Base-by-base conservation (phyloP, 495 filamentous ascomycete species). In the Penicillium samsonianum region DNA sequence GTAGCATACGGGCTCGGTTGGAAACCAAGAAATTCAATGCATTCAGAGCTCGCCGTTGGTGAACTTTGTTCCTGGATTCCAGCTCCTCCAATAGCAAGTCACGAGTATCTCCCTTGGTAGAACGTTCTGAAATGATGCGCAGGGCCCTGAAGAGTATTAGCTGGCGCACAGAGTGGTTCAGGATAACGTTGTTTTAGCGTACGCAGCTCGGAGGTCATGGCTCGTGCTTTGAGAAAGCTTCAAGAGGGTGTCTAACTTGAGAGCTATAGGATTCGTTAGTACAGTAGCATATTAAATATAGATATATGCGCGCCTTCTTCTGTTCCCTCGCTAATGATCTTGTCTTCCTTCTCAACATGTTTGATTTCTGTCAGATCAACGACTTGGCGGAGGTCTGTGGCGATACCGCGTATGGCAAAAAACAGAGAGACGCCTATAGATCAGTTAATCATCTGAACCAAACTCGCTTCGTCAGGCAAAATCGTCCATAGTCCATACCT, bases 131-230 rank as follows among this genome's bases (percentile, higher is more conserved):
- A 26, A 83, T 76, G 1, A 83, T 81, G 14, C 76, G 78, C 38
- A 80, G 58, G 28, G 79, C 75, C 41, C 79, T 81, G 30, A 12
- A 11, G 19, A 40, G 20, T 17, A 33, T 69, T 61, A 69, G 58
- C 49, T 12, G 17, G 25, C 22, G 20, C 17, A 17, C 7, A n/a
- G 23, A 16, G 49, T 14, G 14, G 11, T 20, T 46, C 4, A 30
- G 42, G 22, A 41, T 17, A 1, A 16, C 12, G 53, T 25, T 31
- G 30, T 44, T 11, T 19, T 46, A n/a, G 53, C 79, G 51, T 80
- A 82, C 80, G 79, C 77, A 53, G 75, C 69, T 61, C 78, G 74
- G 50, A 82, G 78, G 51, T 81, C 76, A 63, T 76, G 70, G 56
- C 76, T 82, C 30, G 78, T 73, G 66, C 75, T 78, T 53, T 75